Percentiles rank a stretch among this genome's conserved stretches.
phyloP scores from a whole-genome alignment of 1,284 basidiomycete species.

The Apiotrichum laibachii region DNA sequence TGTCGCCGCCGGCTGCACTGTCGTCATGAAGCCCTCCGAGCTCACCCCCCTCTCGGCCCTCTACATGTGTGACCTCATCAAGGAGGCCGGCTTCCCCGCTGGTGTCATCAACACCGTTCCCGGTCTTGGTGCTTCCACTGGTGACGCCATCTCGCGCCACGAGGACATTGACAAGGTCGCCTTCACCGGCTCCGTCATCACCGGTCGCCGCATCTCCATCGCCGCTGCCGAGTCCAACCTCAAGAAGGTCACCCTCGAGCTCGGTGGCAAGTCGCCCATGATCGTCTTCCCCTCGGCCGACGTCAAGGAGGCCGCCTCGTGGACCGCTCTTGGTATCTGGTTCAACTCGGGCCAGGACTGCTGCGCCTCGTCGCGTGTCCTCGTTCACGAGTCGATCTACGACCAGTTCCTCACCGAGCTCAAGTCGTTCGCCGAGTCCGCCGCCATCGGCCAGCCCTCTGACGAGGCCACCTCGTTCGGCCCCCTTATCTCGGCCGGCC shows the following conservation, averaged over 20 bases:
- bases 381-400: slow-evolving; percentile 78
- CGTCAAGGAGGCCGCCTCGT: slow-evolving; percentile 70
- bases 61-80: slow-evolving; percentile 53
- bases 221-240: slow-evolving; percentile 78
- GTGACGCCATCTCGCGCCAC: slow-evolving; percentile 75
- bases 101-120: slow-evolving; percentile 89
- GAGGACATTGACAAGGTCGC: slow-evolving; percentile 71
- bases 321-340: slow-evolving; percentile 44
- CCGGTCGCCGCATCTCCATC: slow-evolving; percentile 81
- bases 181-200: slow-evolving; percentile 64
- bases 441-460: slow-evolving; percentile 69
- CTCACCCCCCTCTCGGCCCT: slow-evolving; percentile 85
- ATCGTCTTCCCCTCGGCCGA: slow-evolving; percentile 55
- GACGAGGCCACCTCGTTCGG: slow-evolving; percentile 72
- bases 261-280: slow-evolving; percentile 57
- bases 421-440: slow-evolving; percentile 64
- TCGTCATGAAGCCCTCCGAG: slow-evolving; percentile 71
- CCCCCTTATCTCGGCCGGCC: slow-evolving; percentile 76
- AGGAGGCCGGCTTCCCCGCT: slow-evolving; percentile 69
- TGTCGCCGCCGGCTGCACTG: slow-evolving; percentile 61
- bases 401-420: slow-evolving; percentile 71
- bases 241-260: slow-evolving; percentile 63
- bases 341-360: slow-evolving; percentile 42
- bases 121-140: slow-evolving; percentile 77
- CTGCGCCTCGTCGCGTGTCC: slow-evolving; percentile 70